Evolutionary conservation across 2,329 filamentous ascomycete genomes (phyloP).

Genomic region (Aspergillus sp.): DNA sequence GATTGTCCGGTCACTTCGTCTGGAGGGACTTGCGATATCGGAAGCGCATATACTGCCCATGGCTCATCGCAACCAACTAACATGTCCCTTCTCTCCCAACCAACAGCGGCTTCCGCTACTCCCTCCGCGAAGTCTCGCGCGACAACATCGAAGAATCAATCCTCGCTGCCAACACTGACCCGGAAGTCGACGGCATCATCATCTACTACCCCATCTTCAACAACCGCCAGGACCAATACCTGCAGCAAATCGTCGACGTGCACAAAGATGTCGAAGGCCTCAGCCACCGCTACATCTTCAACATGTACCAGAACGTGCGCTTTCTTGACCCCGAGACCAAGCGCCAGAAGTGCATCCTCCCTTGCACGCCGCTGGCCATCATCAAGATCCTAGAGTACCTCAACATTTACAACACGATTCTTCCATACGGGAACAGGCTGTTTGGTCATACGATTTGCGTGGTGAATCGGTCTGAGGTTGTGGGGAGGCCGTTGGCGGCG

Average conservation of each 20-base stretch:
- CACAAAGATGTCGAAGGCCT: slow-evolving; percentile 94
- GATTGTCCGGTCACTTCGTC: slow-evolving; percentile 5
- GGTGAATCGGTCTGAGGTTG: slow-evolving; percentile 93
- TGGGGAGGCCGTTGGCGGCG: slow-evolving; percentile 84
- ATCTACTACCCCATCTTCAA: slow-evolving; percentile 99
- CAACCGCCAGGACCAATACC: slow-evolving; percentile 81
- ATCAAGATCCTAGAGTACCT: slow-evolving; percentile 96
- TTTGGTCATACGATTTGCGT: slow-evolving; percentile 94
- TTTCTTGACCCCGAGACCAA: slow-evolving; percentile 65
- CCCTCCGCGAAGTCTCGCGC: slow-evolving; percentile 74
- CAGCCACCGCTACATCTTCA: slow-evolving; percentile 89
- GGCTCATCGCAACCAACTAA: slow-evolving; percentile 14
- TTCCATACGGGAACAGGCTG: slow-evolving; percentile 85
- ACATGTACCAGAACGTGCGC: slow-evolving; percentile 98
- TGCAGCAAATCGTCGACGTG: slow-evolving; percentile 87
- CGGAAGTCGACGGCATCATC: slow-evolving; percentile 76
- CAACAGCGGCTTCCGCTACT: slow-evolving; percentile 79
- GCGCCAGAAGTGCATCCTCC: slow-evolving; percentile 84
- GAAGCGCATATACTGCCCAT: slow-evolving; percentile 1
- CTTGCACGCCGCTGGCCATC: slow-evolving; percentile 90
- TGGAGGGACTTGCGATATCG: slow-evolving; percentile 9
- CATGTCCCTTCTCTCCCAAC: slow-evolving; percentile 3
- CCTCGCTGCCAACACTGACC: slow-evolving; percentile 73
- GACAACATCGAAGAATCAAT: slow-evolving; percentile 87
- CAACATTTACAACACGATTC: slow-evolving; percentile 91